Evolutionary conservation across 371 early-diverging fungal species (phyloP).

Genomic region (Chytridiales sp.): DNA sequence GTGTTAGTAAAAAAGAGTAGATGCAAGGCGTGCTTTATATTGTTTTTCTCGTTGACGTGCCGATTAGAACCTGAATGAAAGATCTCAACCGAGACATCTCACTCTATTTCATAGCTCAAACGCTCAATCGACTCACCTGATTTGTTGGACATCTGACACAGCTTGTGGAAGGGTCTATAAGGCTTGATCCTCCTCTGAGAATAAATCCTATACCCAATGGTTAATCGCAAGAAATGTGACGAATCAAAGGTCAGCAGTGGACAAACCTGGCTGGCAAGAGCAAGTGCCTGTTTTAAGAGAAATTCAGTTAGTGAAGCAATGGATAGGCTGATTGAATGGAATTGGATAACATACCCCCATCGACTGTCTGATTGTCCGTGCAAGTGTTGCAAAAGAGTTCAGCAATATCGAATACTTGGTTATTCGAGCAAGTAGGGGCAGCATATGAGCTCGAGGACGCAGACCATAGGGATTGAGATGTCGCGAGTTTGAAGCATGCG

Average conservation of each 20-base stretch:
- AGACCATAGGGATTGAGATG: constrained; percentile 5
- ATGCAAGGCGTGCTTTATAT: neutral
- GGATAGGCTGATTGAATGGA: neutral
- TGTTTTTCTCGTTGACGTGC: too few species aligned
- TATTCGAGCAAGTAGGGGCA: neutral
- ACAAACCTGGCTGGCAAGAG: neutral
- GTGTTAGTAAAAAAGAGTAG: neutral
- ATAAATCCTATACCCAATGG: constrained; percentile 9
- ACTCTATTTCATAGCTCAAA: too few species aligned
- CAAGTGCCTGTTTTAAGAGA: neutral
- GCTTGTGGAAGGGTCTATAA: constrained; percentile 1
- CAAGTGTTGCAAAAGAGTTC: constrained; percentile 26
- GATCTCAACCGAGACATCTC: too few species aligned
- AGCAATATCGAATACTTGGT: constrained; percentile 20
- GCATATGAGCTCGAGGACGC: constrained; percentile 6
- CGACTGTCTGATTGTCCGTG: constrained; percentile 5
- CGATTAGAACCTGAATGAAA: too few species aligned
- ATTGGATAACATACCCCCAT: neutral
- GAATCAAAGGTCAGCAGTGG: neutral
- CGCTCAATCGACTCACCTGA: too few species aligned
- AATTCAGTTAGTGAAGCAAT: neutral
- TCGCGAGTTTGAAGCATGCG: neutral
- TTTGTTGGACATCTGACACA: constrained; percentile 12
- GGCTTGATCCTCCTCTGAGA: constrained; percentile 10
- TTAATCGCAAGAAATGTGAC: constrained; percentile 3